Conservation (phyloP, 1,139 yeast species). For the Pichia sp. region DNA sequence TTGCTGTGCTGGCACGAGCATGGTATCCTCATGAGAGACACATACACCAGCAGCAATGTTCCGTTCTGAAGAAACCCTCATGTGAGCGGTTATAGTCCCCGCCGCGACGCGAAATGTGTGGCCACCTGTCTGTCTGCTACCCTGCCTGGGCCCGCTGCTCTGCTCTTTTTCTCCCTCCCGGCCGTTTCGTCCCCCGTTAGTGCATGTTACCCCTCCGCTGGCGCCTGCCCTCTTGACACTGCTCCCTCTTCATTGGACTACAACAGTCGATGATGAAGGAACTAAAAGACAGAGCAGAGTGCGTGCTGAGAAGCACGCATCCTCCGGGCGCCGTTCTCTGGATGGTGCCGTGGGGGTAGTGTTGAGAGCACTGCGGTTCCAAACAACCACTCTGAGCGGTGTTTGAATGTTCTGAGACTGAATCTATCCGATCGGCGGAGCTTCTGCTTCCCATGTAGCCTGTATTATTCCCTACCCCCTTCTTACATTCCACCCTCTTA, state of each 20-base stretch:
- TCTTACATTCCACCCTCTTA: not conserved
- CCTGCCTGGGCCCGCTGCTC: no score
- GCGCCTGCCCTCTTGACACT: not conserved
- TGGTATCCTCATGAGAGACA: no score
- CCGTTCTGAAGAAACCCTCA: not conserved
- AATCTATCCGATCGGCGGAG: not conserved
- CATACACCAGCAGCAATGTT: no score
- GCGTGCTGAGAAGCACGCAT: slow-evolving; percentile 6
- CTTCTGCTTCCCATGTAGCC: no score
- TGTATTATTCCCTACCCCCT: no score
- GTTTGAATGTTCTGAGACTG: slow-evolving; percentile 5
- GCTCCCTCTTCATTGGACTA: slow-evolving; percentile 9
- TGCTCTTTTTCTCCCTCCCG: not conserved
- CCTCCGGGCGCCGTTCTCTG: not conserved
- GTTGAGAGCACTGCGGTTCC: slow-evolving; percentile 5
- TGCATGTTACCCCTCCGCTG: not conserved
- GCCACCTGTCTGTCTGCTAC: no score
- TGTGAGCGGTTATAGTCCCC: not conserved
- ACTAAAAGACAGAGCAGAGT: slow-evolving; percentile 1
- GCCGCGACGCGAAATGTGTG: not conserved
- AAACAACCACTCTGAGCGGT: slow-evolving; percentile 4
- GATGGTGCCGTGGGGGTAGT: not conserved
- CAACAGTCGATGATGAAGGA: slow-evolving; percentile 13
- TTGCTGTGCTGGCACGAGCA: slow-evolving; percentile 19
- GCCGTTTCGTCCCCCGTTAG: not conserved